Evolutionary conservation across 441 rosid species (phyloP), one percentile per base, ranked within the genome.

Genomic region (Metrosideros polymorpha): DNA sequence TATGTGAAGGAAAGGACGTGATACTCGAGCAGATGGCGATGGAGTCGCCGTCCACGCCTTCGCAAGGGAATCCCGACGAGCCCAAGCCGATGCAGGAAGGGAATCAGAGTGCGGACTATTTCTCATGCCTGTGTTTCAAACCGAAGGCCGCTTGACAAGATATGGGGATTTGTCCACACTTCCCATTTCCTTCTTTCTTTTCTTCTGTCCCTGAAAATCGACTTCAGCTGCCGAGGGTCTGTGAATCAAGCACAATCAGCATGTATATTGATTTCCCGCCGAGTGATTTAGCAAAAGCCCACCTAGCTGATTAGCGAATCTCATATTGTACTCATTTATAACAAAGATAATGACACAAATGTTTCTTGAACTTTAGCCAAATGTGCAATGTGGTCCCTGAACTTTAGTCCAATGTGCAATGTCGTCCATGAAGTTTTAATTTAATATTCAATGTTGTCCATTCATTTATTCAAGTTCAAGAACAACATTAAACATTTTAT

Each of bases 51-150:
- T 39, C 76, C 32, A 89, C 91, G 6, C 83, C 76, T 15, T 52
- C 83, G 5, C 63, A 27, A 47, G 63, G 50, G 47, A 42, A 79
- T 66, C 79, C 56, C 14, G 18, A 49, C 47, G 10, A 43, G 75
- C 56, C 61, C 39, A 83, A 61, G 47, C 22, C 88, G 1, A 63
- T 15, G 14, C 84, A 53, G 49, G 84, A 87, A 27, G 88, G 89
- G 76, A 86, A 71, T 63, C 92, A 82, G 50, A 19, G 85, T 77
- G 56, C 45, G n/a, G 91, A 87, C 47, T 91, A 93, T 19, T 86
- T 92, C 86, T 90, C 91, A 3, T 94, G 97, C 87, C 91, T 93
- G 83, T 94, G 99, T 85, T 95, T 96, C 87, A 93, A 86, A 88
- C 86, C 91, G 6, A 83, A 76, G 54, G 79, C 47, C 45, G n/a